phyloP scores from a whole-genome alignment of 208 protist species.

The Wallacemonas sp. region DNA sequence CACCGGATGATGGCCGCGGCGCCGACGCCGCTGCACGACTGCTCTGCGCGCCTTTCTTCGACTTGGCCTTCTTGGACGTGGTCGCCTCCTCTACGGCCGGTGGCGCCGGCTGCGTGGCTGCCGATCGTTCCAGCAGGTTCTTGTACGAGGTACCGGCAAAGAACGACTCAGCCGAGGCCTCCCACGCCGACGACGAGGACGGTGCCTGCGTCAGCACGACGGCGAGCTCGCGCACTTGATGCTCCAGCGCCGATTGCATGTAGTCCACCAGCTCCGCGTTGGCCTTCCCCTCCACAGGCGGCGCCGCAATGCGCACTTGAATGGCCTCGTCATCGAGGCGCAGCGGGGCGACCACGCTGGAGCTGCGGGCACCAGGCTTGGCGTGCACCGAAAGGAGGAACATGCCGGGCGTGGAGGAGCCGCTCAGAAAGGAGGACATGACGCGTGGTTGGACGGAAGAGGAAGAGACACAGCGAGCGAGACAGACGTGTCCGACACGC shows the following conservation, averaged over 20 bases:
- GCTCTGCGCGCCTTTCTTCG: background rate
- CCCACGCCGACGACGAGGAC: background rate
- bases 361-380: constrained; percentile 71
- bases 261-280: constrained; percentile 79
- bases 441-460: no score
- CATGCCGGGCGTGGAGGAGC: constrained; percentile 36
- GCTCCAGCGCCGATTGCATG: constrained; percentile 50
- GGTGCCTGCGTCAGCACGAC: constrained; percentile 1
- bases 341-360: constrained; percentile 39
- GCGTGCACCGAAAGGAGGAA: constrained; percentile 64
- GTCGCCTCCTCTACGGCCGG: background rate
- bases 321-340: constrained; percentile 27
- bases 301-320: constrained; percentile 68
- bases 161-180: background rate
- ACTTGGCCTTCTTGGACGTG: constrained; percentile 2
- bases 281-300: constrained; percentile 76
- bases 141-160: constrained; percentile 14
- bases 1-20: background rate
- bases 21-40: background rate
- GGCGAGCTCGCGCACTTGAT: constrained; percentile 28
- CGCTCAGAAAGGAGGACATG: constrained; percentile 58
- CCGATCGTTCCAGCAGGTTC: background rate
- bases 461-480: no score
- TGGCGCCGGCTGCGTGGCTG: no score
- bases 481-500: no score